Evolutionary conservation across 2,329 filamentous ascomycete species (phyloP).

Genomic region (Penicillium griseofulvum): DNA sequence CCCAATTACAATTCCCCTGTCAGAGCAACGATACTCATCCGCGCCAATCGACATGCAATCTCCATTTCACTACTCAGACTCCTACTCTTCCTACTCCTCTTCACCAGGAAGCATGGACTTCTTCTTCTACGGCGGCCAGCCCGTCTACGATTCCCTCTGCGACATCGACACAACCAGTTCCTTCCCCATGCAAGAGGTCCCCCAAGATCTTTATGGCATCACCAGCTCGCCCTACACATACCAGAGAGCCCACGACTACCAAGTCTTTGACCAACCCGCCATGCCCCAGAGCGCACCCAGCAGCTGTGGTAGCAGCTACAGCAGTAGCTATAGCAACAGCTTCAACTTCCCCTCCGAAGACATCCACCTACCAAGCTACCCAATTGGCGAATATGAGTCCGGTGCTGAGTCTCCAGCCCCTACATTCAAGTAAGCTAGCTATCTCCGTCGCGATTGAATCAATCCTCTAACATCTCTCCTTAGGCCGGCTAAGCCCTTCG

Average conservation of each 20-base stretch:
- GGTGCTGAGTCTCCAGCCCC: conserved; percentile 20
- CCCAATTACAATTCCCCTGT: conserved; percentile 12
- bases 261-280: conserved; percentile 22
- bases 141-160: conserved; percentile 19
- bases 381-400: conserved; percentile 12
- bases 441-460: neutral
- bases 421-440: conserved; percentile 26
- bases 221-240: conserved; percentile 23
- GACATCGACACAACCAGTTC: conserved; percentile 17
- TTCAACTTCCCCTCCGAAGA: conserved; percentile 20
- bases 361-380: conserved; percentile 16
- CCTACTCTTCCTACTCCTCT: conserved; percentile 21
- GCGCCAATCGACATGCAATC: conserved; percentile 21
- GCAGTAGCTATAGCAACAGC: conserved; percentile 10
- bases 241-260: conserved; percentile 10
- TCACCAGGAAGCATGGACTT: conserved; percentile 26
- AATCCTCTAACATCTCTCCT: conserved; percentile 3
- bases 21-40: conserved; percentile 3
- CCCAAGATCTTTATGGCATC: conserved; percentile 17
- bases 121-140: conserved; percentile 22
- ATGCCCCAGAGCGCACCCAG: conserved; percentile 28
- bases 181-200: conserved; percentile 17
- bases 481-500: conserved; percentile 33
- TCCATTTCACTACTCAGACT: conserved; percentile 19
- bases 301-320: conserved; percentile 18